Evolutionary conservation across 1,139 yeast species (phyloP).

Genomic region (Starmera stellimalicola): DNA sequence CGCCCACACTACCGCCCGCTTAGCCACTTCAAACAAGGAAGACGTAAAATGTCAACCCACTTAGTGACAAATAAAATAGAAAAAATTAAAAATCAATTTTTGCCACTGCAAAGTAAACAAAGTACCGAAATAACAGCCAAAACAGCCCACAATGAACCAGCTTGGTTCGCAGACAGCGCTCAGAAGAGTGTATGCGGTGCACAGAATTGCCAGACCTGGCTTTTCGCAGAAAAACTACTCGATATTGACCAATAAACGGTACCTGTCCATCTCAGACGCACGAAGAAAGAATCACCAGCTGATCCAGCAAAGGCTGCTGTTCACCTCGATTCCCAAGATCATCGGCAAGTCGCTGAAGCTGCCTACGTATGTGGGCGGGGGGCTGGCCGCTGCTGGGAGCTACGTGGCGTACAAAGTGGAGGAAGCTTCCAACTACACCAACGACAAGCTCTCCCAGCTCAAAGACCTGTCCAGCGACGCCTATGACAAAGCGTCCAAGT

Average conservation of each 20-base stretch:
- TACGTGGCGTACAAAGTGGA: slow-evolving; percentile 87
- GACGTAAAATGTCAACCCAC: too few species aligned
- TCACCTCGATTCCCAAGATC: slow-evolving; percentile 37
- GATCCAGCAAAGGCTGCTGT: slow-evolving; percentile 1
- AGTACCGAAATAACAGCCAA: not conserved
- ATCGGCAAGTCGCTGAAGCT: slow-evolving; percentile 50
- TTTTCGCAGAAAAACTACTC: slow-evolving; percentile 1
- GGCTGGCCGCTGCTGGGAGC: slow-evolving; percentile 90
- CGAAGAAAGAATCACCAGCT: not conserved
- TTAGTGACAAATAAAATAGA: not conserved
- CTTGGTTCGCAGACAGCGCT: too few species aligned
- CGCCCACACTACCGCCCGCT: too few species aligned
- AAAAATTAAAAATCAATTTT: not conserved
- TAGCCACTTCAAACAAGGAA: too few species aligned
- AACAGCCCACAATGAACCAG: not conserved
- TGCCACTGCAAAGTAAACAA: not conserved
- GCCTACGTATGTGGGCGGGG: slow-evolving; percentile 83
- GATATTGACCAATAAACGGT: slow-evolving; percentile 5
- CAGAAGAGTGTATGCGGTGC: too few species aligned
- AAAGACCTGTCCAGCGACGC: slow-evolving; percentile 41
- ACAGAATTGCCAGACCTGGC: not conserved
- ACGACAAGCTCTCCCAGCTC: slow-evolving; percentile 51
- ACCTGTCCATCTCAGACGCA: slow-evolving; percentile 7
- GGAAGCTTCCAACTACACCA: slow-evolving; percentile 67
- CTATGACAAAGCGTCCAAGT: slow-evolving; percentile 20